Base-by-base conservation (phyloP, 2,329 filamentous ascomycete genomes). In the Tolypocladium amazonense region DNA sequence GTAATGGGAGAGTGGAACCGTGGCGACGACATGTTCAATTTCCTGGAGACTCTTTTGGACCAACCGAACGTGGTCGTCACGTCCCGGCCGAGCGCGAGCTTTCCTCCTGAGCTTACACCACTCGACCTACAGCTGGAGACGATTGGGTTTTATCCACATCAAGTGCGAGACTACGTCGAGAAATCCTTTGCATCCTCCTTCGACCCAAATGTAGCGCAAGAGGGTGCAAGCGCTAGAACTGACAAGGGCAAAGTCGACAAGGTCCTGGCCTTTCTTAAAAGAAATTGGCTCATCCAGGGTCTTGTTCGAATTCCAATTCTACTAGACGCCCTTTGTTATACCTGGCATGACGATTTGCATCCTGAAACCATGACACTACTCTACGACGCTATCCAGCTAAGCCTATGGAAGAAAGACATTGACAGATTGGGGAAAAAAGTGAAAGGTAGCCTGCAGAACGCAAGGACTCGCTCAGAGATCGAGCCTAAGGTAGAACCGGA, bases 221-320 rank as follows among this genome's bases (percentile, higher is more conserved):
- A 41, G 39, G 39, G n/a, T n/a, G n/a, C n/a, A 41, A 41, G n/a
- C 20, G 5, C 39, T 8, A n/a, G n/a, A 18, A n/a, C 18, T 41
- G 20, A 41, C 5, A 18, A 41, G 18, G 39, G 20, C 15, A 57
- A 20, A 63, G 59, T 61, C 20, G 15, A 63, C 23, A 57, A 71
- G 8, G 65, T 78, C 18, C 58, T 65, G 37, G 58, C 61, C 4
- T 78, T 75, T 47, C 65, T 79, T 9, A 5, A 72, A 53, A 8
- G 59, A 0, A 70, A 72, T 61, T 56, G 30, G 58, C 63, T 75
- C 8, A 66, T 79, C 12, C 63, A 72, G 56, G 68, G 63, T 6
- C 69, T 79, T 35, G 67, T 75, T 2, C 73, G 70, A n/a, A 77
- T 79, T 50, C 77, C 76, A 0, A 74, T 79, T 60, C 75, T 74